Conservation (phyloP, 331 rosid genomes). For the Pyracantha coccinea region DNA sequence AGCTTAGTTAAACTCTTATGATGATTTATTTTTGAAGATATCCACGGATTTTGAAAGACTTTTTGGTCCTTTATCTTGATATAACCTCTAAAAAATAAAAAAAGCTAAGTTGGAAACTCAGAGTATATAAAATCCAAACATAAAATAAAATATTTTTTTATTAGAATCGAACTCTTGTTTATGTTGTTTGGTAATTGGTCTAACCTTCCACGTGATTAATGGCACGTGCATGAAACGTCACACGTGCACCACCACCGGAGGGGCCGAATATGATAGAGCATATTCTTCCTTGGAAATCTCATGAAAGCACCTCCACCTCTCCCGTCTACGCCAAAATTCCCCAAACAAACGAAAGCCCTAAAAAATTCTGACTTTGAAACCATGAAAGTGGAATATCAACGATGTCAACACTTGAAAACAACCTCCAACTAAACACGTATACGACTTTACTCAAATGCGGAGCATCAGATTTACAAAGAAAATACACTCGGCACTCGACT, state of each 20-base stretch:
- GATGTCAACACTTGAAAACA: not conserved
- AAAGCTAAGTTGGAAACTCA: too few relatives aligned
- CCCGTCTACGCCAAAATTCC: slow-evolving; percentile 1
- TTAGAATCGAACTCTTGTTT: too few relatives aligned
- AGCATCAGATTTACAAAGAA: not conserved
- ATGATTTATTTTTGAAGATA: too few relatives aligned
- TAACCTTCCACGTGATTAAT: not conserved
- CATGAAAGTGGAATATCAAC: not conserved
- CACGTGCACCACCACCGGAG: slow-evolving; percentile 12
- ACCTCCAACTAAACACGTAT: not conserved
- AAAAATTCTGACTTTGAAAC: not conserved
- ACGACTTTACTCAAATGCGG: too few relatives aligned
- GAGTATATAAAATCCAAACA: too few relatives aligned
- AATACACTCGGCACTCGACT: not conserved
- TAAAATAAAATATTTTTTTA: too few relatives aligned
- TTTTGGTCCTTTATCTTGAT: too few relatives aligned
- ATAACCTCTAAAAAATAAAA: too few relatives aligned
- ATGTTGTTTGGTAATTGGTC: too few relatives aligned
- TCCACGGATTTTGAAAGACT: too few relatives aligned
- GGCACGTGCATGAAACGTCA: slow-evolving; percentile 10
- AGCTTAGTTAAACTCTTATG: too few relatives aligned
- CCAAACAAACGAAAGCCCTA: not conserved
- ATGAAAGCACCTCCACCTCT: not conserved
- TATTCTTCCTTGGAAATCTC: slow-evolving; percentile 19
- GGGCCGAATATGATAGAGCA: slow-evolving; percentile 26